Evolutionary conservation across 2,329 filamentous ascomycete genomes (phyloP), one percentile per base, ranked within the genome.

Genomic region (Aspergillus sp.): DNA sequence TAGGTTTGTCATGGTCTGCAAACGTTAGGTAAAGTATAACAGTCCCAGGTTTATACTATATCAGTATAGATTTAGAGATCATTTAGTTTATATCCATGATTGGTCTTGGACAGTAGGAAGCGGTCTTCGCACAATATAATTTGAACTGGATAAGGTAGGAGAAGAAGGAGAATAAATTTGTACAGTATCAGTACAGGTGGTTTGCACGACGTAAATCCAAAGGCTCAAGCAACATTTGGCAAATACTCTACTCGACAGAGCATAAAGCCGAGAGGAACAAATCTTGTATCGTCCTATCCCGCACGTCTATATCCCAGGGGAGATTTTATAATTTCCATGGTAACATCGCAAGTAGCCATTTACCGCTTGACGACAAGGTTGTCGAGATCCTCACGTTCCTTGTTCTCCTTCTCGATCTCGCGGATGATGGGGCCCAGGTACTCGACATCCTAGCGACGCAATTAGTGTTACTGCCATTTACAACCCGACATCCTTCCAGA

Each of bases 371-470:
- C 77, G 60, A 84, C 77, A 79, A 90, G 81, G 63, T 83, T 79
- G 74, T 90, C 88, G 67, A 90, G 77, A 70, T 90, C 87, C 64
- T 81, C 80, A 64, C 87, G 83, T 78, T 91, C 88, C 70, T 82
- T 82, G 65, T 79, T 74, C 79, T 89, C 87, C 55, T 81, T 78
- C 77, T 89, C 85, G 68, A 91, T 84, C 74, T 89, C 85, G 65
- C 80, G 78, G 74, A 91, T 89, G 73, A 89, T 83, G 38, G 83
- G 83, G 66, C 80, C 81, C 50, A 91, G 81, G 74, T 91, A 91
- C 68, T 80, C 79, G 58, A 79, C 70, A 68, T 90, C 88, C 87
- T 91, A 72, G 56, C 54, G 30, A 41, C 6, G n/a, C 13, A 26
- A 56, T 58, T 26, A 59, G 49, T 39, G 52, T 54, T n/a, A 12